Conservation (phyloP, 78 protist genomes). For the Creolimax fragrantissima region DNA sequence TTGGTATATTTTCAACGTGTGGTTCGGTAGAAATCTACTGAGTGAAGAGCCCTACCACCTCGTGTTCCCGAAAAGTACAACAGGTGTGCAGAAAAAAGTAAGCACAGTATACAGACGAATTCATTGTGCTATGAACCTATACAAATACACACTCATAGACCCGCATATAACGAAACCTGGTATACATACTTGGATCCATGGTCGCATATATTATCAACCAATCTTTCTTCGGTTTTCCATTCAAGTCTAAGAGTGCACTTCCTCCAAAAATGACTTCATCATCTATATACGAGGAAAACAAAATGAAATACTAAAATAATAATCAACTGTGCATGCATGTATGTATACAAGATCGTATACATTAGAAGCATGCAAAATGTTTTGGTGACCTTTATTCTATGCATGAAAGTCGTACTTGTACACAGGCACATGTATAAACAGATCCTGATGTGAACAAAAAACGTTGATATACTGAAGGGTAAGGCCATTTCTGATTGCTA, state of each 20-base stretch:
- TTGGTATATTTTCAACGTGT: too few relatives aligned
- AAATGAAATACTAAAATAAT: neutral
- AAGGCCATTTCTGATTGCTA: neutral
- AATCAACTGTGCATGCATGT: neutral
- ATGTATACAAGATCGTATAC: neutral
- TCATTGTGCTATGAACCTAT: neutral
- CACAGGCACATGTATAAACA: neutral
- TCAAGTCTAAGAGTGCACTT: neutral
- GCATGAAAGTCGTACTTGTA: neutral
- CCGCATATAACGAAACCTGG: too few relatives aligned
- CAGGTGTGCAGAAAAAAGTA: neutral
- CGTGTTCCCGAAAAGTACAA: neutral
- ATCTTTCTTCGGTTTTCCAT: neutral
- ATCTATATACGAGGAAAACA: neutral
- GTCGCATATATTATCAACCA: neutral
- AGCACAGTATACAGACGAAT: neutral
- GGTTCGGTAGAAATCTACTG: neutral
- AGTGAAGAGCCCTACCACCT: neutral
- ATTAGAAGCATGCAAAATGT: neutral
- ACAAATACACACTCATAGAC: neutral
- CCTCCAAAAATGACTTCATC: neutral
- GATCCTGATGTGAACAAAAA: neutral
- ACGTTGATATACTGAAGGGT: neutral
- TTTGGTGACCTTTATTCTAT: neutral
- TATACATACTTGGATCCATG: neutral